These are phyloP conservation scores for Plasmodium adleri DNA, from an alignment of 169 alveolate species.

Conservation along the genomic window DNA sequence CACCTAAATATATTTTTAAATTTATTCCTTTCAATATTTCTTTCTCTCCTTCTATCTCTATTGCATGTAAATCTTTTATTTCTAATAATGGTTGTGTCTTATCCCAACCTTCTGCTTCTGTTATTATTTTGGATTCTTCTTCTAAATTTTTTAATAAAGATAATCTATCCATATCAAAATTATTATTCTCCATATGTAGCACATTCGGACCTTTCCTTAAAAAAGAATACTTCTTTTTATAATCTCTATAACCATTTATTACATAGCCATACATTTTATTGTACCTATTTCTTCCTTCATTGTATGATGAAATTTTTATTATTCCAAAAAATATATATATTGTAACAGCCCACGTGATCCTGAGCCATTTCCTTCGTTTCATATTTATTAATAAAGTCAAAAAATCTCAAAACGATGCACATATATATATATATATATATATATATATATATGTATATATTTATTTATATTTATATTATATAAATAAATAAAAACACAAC, in stretches of 20 bases:
- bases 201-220: not conserved
- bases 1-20: conserved; percentile 75
- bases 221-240: conserved; percentile 3
- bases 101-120: conserved; percentile 61
- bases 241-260: not conserved
- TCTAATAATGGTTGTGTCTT: conserved; percentile 77
- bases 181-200: conserved; percentile 53
- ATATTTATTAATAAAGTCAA: too few species aligned
- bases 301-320: too few species aligned
- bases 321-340: too few species aligned
- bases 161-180: conserved; percentile 29
- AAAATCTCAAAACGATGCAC: too few species aligned
- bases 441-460: too few species aligned
- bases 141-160: conserved; percentile 67
- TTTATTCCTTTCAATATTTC: conserved; percentile 78
- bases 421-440: too few species aligned
- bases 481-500: too few species aligned
- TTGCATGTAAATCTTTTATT: conserved; percentile 76
- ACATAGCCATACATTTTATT: not conserved
- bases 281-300: not conserved
- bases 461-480: too few species aligned
- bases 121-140: conserved; percentile 46
- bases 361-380: too few species aligned
- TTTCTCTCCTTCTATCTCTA: conserved; percentile 79
- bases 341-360: too few species aligned